Conservation (phyloP, 2,329 filamentous ascomycete genomes). For the Monosporascus sp. region DNA sequence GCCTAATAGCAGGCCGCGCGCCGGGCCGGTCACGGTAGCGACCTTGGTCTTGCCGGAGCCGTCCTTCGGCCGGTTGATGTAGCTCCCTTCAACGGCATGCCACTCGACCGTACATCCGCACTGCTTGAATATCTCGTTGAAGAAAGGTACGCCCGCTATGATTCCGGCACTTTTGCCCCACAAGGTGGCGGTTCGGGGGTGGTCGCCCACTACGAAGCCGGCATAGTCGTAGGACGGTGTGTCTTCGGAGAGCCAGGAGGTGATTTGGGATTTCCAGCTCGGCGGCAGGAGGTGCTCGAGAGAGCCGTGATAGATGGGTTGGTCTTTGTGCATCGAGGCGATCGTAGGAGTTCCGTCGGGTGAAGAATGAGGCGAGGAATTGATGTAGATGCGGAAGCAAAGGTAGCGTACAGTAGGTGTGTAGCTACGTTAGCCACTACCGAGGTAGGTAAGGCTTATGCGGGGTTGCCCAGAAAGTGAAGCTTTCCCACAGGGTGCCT, state of each 20-base stretch:
- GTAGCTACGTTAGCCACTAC: too few relatives aligned
- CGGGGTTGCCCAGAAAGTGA: too few relatives aligned
- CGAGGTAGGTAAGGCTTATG: too few relatives aligned
- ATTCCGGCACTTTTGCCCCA: constrained; percentile 71
- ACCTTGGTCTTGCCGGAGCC: constrained; percentile 50
- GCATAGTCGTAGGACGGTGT: constrained; percentile 96
- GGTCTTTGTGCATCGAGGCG: constrained; percentile 16
- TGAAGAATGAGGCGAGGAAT: too few relatives aligned
- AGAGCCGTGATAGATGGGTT: constrained; percentile 34
- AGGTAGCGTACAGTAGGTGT: too few relatives aligned
- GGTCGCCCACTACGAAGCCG: constrained; percentile 87
- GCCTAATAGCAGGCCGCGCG: constrained; percentile 74
- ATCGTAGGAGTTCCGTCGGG: background rate
- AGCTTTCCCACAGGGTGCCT: too few relatives aligned
- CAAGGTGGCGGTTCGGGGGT: constrained; percentile 57
- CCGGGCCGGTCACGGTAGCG: constrained; percentile 81
- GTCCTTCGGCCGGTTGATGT: constrained; percentile 57
- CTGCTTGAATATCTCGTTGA: constrained; percentile 88
- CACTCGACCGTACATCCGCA: constrained; percentile 89
- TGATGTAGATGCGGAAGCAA: too few relatives aligned
- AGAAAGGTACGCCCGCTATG: constrained; percentile 88
- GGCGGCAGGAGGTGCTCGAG: constrained; percentile 71
- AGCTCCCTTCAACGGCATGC: constrained; percentile 71
- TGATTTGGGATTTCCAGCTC: constrained; percentile 76
- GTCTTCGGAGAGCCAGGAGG: constrained; percentile 89